Evolutionary conservation across 2,329 filamentous ascomycete genomes (phyloP), one percentile per base, ranked within the genome.

Genomic region (Cadophora gregata): DNA sequence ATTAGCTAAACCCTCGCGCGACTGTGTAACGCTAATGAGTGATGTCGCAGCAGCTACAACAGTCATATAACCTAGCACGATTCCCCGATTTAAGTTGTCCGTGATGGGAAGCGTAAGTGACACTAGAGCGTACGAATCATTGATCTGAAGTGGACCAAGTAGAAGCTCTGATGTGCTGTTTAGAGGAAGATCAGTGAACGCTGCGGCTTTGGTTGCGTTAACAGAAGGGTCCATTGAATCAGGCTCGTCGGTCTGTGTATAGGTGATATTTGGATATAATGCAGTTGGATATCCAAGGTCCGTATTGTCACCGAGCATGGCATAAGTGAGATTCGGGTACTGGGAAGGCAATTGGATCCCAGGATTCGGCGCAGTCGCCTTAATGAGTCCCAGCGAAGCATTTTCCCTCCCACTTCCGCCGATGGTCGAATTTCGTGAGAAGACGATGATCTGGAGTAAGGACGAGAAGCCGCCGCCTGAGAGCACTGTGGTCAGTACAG

Each of bases 61-160:
- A 0, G 93, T 97, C 81, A 97, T 86, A 81, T 93, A 97, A 1
- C 93, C 94, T 5, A 97, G 82, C 0, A 95, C 86, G 69, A 90
- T 88, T 3, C 80, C 80, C 50, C 79, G 77, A 1, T 85, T 84
- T 1, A 83, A 83, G 70, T 89, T 91, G 75, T 90, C 88, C 67
- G 92, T 85, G 62, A 97, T 87, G 0, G 93, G 92, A 19, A 95
- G 80, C 0, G 93, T 97, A 66, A 97, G 82, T 2, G 93, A 97
- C 14, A 97, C 77, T 12, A 97, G 81, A 25, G 92, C 91, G 70
- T 90, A 91, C 0, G 88, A 87, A 53, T 86, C 80, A 76, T 96
- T 87, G 42, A 74, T 67, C 56, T 64, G 62, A 45, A 71, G 36
- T 9, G 5, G 93, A 0, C 94, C 94, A 0, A 96, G 83, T 1